Percentiles rank a stretch among this genome's conserved stretches.
Conservation (phyloP, 2,329 filamentous ascomycete genomes). For the Neonectria coccinea region DNA sequence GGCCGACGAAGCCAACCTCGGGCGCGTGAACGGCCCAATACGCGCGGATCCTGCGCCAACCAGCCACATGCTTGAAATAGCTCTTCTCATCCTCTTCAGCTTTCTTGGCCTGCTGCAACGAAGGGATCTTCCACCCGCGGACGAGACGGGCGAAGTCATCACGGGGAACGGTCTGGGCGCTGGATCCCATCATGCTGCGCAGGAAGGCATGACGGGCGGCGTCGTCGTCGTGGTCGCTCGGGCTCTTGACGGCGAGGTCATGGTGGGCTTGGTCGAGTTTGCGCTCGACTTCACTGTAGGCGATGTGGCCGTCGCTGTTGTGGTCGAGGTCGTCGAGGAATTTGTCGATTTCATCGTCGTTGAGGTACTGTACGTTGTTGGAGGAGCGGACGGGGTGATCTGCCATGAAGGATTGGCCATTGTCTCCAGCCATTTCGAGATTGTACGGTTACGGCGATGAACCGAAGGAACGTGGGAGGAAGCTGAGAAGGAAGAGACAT, state of each 20-base stretch:
- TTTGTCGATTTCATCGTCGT: slow-evolving; percentile 61
- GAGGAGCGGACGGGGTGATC: slow-evolving; percentile 43
- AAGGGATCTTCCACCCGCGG: slow-evolving; percentile 60
- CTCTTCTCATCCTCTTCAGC: slow-evolving; percentile 60
- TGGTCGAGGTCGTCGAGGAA: slow-evolving; percentile 66
- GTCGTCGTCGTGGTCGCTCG: slow-evolving; percentile 52
- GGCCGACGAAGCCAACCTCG: slow-evolving; percentile 60
- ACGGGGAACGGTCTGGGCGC: slow-evolving; percentile 56
- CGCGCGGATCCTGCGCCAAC: slow-evolving; percentile 60
- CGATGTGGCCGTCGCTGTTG: slow-evolving; percentile 63
- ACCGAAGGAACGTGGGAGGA: not conserved
- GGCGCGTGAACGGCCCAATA: slow-evolving; percentile 69
- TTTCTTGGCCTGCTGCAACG: slow-evolving; percentile 59
- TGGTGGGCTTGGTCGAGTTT: slow-evolving; percentile 66
- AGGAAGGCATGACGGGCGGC: slow-evolving; percentile 64
- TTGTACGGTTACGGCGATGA: not conserved
- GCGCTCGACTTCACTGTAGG: slow-evolving; percentile 63
- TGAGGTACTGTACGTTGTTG: slow-evolving; percentile 51
- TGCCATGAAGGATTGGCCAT: slow-evolving; percentile 31
- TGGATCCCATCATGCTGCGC: slow-evolving; percentile 60
- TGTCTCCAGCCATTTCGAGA: not conserved
- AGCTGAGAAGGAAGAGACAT: no score
- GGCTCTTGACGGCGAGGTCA: slow-evolving; percentile 60
- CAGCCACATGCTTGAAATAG: slow-evolving; percentile 58
- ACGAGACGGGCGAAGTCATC: slow-evolving; percentile 60